Conservation (phyloP, 768 basidiomycete genomes). For the Lepiota venenata region DNA sequence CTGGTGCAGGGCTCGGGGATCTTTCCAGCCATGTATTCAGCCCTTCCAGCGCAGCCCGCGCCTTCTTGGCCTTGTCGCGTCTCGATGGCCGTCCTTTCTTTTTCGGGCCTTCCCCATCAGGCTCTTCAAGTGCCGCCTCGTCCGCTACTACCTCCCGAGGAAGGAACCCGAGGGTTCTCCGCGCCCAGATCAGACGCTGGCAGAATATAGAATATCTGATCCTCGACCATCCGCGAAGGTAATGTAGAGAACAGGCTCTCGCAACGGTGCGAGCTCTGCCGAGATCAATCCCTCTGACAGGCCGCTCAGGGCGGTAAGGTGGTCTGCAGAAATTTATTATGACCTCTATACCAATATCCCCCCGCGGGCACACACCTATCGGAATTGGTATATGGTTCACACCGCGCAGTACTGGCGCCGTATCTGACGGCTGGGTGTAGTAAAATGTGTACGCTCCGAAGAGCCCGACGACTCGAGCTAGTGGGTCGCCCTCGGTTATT, state of each 20-base stretch:
- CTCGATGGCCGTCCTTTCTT: constrained; percentile 65
- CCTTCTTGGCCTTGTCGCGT: constrained; percentile 55
- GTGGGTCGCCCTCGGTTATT: constrained; percentile 42
- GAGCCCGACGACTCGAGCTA: constrained; percentile 56
- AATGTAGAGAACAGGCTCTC: constrained; percentile 47
- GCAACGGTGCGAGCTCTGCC: constrained; percentile 39
- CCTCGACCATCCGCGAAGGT: constrained; percentile 44
- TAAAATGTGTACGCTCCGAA: constrained; percentile 73
- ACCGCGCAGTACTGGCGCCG: constrained; percentile 46
- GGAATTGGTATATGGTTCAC: constrained; percentile 60
- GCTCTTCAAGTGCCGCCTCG: constrained; percentile 26
- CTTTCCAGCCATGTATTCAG: constrained; percentile 45
- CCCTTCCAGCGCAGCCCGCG: constrained; percentile 42
- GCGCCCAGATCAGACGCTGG: constrained; percentile 49
- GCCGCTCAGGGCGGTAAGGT: constrained; percentile 42
- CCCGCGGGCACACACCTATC: constrained; percentile 38
- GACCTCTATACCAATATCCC: constrained; percentile 2
- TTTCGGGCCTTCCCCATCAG: constrained; percentile 30
- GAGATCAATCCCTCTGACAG: constrained; percentile 46
- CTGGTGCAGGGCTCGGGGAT: background rate
- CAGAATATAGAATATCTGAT: constrained; percentile 55
- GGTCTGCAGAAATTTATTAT: constrained; percentile 40
- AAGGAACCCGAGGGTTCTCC: constrained; percentile 57
- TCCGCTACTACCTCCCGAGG: constrained; percentile 65
- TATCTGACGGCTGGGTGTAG: constrained; percentile 58